Evolutionary conservation across 2,329 filamentous ascomycete species (phyloP), one percentile per base, ranked within the genome.

Genomic region (Herpotrichia juniperi): DNA sequence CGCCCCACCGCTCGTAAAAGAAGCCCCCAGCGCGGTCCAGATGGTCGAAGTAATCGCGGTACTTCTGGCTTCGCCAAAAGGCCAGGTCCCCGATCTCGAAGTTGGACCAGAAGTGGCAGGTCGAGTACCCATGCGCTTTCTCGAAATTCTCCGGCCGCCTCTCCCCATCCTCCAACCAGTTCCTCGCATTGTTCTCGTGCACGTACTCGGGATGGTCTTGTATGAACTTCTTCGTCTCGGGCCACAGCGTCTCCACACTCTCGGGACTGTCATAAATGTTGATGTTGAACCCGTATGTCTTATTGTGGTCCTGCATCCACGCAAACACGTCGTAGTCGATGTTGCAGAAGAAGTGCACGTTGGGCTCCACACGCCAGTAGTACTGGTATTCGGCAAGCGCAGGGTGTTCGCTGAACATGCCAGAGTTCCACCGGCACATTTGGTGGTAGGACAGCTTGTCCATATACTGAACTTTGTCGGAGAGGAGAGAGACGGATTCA

Each of bases 401-500:
- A 0, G 92, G 91, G 75, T 99, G 94, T 71, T 94, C 92, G 81
- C 96, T 97, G 81, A 99, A 99, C 75, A 97, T 83, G 69, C 94
- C 94, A 68, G 90, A 96, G 79, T 99, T 99, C 94, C 94, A 99
- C 50, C 94, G 87, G 73, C 94, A 99, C 94, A 99, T 99, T 72
- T 97, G 90, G 76, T 97, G 93, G 78, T 99, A 99, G 43, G 92
- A 96, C 48, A 90, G 77, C 81, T 90, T 90, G 63, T 87, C 83
- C 67, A 90, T 91, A 74, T 99, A 99, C 72, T 97, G 93, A 37
- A 99, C 91, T 9, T 89, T 83, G 70, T 94, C 89, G 67, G 90
- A 82, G 50, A 99, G 83, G 8, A 96, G 84, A 69, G 90, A 85
- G 54, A 91, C 87, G 22, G 92, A 96, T 73, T 96, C 92, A 32